A percentile compares a stretch with the other conserved stretches of the same genome.
phyloP scores from a whole-genome alignment of 192 early-diverging fungal species.

The Thoreauomyces humboldtii region DNA sequence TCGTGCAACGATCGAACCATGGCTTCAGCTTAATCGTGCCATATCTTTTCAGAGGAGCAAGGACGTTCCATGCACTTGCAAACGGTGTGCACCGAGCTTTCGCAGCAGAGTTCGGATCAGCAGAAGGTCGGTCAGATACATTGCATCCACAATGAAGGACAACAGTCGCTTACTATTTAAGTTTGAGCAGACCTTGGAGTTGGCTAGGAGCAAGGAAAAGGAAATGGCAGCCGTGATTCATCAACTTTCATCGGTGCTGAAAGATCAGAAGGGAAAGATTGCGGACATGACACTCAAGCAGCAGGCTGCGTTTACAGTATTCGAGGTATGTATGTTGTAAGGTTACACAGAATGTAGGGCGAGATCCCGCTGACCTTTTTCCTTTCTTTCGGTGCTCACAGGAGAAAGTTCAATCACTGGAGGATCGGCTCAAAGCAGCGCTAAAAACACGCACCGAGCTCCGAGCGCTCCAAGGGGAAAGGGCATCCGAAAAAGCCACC shows the following conservation, averaged over 20 bases:
- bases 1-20: not conserved
- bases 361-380: no score
- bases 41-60: conserved; percentile 27
- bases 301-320: conserved; percentile 21
- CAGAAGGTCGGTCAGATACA: no score
- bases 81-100: conserved; percentile 30
- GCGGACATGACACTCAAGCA: conserved; percentile 29
- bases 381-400: no score
- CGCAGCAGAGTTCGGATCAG: conserved; percentile 20
- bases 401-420: conserved; percentile 30
- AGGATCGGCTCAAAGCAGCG: conserved; percentile 1
- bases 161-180: no score
- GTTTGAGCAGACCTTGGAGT: conserved; percentile 17
- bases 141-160: no score
- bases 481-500: no score
- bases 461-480: not conserved
- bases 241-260: conserved; percentile 33
- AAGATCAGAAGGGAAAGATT: conserved; percentile 45
- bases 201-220: conserved; percentile 17
- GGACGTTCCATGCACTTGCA: conserved; percentile 24
- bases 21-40: not conserved
- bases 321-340: conserved; percentile 44
- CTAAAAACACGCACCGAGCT: conserved; percentile 13
- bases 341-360: no score
- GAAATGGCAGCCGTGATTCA: conserved; percentile 30